Percentiles rank a stretch among this genome's conserved stretches.
Conservation (phyloP, 352 stramenopile genomes). For the Phytophthora megakarya region DNA sequence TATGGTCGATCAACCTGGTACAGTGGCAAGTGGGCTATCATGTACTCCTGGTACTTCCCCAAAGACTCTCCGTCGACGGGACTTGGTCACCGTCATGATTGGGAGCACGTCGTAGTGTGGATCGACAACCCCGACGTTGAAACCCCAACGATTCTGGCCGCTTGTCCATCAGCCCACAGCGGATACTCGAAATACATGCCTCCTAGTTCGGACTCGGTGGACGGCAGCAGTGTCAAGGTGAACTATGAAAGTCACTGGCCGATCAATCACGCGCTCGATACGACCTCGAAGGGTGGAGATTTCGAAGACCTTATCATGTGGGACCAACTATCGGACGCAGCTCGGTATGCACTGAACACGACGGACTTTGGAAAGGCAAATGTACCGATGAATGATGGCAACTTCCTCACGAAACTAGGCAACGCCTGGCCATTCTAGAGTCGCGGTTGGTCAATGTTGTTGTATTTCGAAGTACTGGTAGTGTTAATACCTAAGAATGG, state of each 20-base stretch:
- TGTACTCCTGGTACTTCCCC: slow-evolving; percentile 54
- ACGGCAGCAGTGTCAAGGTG: slow-evolving; percentile 17
- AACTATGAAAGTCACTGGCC: slow-evolving; percentile 18
- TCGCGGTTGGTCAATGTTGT: not conserved
- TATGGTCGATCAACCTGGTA: slow-evolving; percentile 30
- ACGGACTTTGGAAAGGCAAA: slow-evolving; percentile 22
- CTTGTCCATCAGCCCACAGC: slow-evolving; percentile 11
- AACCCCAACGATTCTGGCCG: slow-evolving; percentile 3
- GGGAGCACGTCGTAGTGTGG: slow-evolving; percentile 52
- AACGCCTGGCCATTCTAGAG: slow-evolving; percentile 20
- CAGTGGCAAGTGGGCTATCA: slow-evolving; percentile 34
- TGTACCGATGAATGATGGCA: slow-evolving; percentile 39
- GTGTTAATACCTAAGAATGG: no score
- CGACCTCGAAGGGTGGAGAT: slow-evolving; percentile 16
- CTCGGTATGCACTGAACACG: slow-evolving; percentile 25
- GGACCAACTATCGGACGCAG: slow-evolving; percentile 28
- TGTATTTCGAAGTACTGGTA: no score
- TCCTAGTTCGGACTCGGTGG: slow-evolving; percentile 13
- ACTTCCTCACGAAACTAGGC: slow-evolving; percentile 30
- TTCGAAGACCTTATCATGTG: slow-evolving; percentile 31
- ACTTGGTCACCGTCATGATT: slow-evolving; percentile 48
- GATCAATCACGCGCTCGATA: slow-evolving; percentile 20
- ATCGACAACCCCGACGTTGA: slow-evolving; percentile 29
- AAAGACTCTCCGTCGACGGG: slow-evolving; percentile 43
- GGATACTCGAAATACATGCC: slow-evolving; percentile 24